Conservation (phyloP, 1,284 basidiomycete genomes). For the Fistulina hepatica region DNA sequence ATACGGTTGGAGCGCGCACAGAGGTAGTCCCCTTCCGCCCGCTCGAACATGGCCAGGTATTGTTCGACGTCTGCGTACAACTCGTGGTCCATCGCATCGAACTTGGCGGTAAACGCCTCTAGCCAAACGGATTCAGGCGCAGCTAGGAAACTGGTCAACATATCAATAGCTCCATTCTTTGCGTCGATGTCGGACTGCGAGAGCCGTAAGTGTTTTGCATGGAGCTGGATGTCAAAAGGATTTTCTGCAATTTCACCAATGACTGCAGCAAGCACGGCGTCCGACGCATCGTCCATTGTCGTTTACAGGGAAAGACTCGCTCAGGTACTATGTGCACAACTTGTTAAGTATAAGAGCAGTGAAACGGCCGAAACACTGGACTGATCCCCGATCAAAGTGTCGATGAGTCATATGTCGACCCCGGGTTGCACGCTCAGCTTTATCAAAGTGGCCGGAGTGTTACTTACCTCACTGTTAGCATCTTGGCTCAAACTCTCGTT, state of each 20-base stretch:
- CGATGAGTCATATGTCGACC: too few species aligned
- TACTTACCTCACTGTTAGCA: too few species aligned
- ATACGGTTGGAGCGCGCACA: constrained; percentile 41
- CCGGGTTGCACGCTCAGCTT: too few species aligned
- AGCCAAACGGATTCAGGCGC: constrained; percentile 60
- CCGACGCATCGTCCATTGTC: too few species aligned
- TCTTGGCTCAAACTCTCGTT: too few species aligned
- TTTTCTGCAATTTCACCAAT: constrained; percentile 46
- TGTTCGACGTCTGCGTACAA: constrained; percentile 41
- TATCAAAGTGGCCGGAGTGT: too few species aligned
- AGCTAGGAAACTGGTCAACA: constrained; percentile 51
- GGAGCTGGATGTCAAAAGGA: constrained; percentile 49
- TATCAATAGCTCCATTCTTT: constrained; percentile 27
- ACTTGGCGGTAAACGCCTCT: constrained; percentile 46
- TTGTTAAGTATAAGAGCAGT: too few species aligned
- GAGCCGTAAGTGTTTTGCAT: constrained; percentile 53
- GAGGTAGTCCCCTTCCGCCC: constrained; percentile 71
- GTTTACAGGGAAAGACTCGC: too few species aligned
- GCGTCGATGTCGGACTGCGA: constrained; percentile 34
- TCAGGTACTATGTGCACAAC: too few species aligned
- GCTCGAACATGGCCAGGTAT: constrained; percentile 51
- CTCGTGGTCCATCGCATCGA: constrained; percentile 35
- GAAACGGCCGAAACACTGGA: too few species aligned
- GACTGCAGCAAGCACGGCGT: constrained; percentile 44
- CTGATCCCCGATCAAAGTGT: too few species aligned